Percentiles rank a stretch among this genome's conserved stretches.
phyloP scores from a whole-genome alignment of 495 filamentous ascomycete species.

The Penicillium canariense region DNA sequence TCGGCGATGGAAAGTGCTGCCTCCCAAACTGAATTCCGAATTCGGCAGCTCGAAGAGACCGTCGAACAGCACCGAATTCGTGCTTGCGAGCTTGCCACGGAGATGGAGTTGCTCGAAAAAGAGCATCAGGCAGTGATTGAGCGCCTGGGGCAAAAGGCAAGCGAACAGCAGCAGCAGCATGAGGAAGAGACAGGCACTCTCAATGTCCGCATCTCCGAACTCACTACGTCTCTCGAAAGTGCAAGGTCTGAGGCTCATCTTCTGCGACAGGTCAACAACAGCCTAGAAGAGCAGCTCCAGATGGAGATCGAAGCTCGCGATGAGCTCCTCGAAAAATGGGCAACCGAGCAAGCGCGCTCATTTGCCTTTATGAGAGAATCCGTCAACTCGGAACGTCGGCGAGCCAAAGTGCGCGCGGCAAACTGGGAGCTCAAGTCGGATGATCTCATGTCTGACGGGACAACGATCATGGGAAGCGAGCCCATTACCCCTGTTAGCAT shows the following conservation, averaged over 20 bases:
- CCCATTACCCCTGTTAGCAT: conserved; percentile 49
- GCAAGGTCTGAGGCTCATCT: conserved; percentile 32
- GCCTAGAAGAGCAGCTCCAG: conserved; percentile 36
- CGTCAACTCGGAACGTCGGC: conserved; percentile 35
- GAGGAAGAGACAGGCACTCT: conserved; percentile 44
- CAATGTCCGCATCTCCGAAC: conserved; percentile 40
- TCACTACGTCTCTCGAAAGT: conserved; percentile 36
- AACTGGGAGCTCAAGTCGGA: conserved; percentile 46
- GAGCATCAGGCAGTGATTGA: conserved; percentile 27
- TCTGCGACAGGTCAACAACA: conserved; percentile 31
- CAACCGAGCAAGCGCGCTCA: conserved; percentile 36
- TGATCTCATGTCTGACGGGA: conserved; percentile 51
- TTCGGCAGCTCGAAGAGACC: conserved; percentile 40
- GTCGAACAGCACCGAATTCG: conserved; percentile 37
- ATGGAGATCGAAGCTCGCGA: conserved; percentile 39
- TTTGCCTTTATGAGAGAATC: conserved; percentile 43
- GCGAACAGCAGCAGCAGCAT: conserved; percentile 32
- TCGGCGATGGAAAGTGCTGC: conserved; percentile 35
- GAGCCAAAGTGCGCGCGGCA: conserved; percentile 38
- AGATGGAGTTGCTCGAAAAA: conserved; percentile 33
- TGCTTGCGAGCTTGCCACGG: conserved; percentile 35
- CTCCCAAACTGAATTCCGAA: conserved; percentile 31
- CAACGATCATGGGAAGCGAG: conserved; percentile 39
- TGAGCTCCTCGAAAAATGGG: conserved; percentile 39
- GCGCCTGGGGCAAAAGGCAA: conserved; percentile 28